A percentile compares a stretch with the other conserved stretches of the same genome.
phyloP scores from a whole-genome alignment of 129 eudicot genomes.

The Tanacetum coccineum region DNA sequence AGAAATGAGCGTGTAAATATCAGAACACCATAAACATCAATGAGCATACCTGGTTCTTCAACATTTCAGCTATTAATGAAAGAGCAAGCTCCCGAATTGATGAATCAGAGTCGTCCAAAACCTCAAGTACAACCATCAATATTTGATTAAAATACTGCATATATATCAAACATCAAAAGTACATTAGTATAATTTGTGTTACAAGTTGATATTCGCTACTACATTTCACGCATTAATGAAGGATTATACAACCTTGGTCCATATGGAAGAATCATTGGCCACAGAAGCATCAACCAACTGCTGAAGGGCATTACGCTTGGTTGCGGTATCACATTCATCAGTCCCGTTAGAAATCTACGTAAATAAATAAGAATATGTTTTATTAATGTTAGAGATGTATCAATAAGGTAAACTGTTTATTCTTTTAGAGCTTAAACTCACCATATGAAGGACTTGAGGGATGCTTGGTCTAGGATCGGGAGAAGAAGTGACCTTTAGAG shows the following conservation, averaged over 20 bases:
- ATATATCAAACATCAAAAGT: constrained; percentile 25
- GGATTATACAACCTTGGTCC: constrained; percentile 62
- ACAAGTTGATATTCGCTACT: constrained; percentile 1
- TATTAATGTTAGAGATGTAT: constrained; percentile 13
- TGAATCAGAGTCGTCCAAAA: constrained; percentile 81
- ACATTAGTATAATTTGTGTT: not conserved
- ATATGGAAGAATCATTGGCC: constrained; percentile 60
- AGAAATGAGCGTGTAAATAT: constrained; percentile 6
- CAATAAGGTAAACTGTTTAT: not conserved
- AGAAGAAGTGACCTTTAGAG: constrained; percentile 41
- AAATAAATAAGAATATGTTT: constrained; percentile 10
- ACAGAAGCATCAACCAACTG: constrained; percentile 80
- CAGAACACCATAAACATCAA: constrained; percentile 1
- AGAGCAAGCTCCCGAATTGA: constrained; percentile 71
- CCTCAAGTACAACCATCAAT: constrained; percentile 79
- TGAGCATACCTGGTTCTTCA: constrained; percentile 76
- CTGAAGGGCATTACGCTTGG: constrained; percentile 68
- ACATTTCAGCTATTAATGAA: constrained; percentile 73
- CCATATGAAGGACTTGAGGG: constrained; percentile 82
- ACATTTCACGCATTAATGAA: constrained; percentile 12
- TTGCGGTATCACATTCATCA: constrained; percentile 52
- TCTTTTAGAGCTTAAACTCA: constrained; percentile 31
- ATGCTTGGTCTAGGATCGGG: constrained; percentile 73
- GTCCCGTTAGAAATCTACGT: constrained; percentile 67
- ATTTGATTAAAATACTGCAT: constrained; percentile 96